phyloP scores from a whole-genome alignment of 768 basidiomycete genomes.

The Solioccasus polychromus region DNA sequence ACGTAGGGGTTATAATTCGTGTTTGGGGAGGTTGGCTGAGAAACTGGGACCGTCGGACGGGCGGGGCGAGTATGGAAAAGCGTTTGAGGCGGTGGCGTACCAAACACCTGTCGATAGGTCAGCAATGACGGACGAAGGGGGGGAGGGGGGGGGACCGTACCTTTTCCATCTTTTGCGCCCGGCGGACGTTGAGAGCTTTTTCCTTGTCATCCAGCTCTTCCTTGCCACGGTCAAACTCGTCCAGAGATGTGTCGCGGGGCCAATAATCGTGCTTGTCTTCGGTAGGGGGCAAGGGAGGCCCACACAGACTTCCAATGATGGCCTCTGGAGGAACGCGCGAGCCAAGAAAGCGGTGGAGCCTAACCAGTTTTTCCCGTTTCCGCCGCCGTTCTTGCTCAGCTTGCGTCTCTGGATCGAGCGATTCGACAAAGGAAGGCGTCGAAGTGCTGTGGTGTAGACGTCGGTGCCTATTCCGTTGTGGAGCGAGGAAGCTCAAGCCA shows the following conservation, averaged over 20 bases:
- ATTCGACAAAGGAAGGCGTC: conserved; percentile 47
- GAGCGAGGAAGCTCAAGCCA: conserved; percentile 28
- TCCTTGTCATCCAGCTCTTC: conserved; percentile 70
- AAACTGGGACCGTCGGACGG: conserved; percentile 33
- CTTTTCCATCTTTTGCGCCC: conserved; percentile 88
- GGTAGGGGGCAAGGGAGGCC: conserved; percentile 31
- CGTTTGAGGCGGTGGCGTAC: conserved; percentile 73
- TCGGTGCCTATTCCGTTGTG: conserved; percentile 20
- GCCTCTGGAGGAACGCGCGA: conserved; percentile 72
- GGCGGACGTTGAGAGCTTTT: conserved; percentile 74
- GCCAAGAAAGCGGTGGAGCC: conserved; percentile 83
- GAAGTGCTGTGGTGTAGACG: conserved; percentile 36
- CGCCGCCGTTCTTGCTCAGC: conserved; percentile 62
- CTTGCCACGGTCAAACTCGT: conserved; percentile 59
- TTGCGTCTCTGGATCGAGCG: conserved; percentile 48
- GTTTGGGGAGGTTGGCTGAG: conserved; percentile 23
- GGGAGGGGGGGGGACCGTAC: conserved; percentile 37
- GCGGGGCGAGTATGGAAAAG: conserved; percentile 68
- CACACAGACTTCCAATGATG: conserved; percentile 48
- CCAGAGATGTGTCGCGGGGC: conserved; percentile 45
- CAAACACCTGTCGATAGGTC: conserved; percentile 59
- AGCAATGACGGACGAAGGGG: neutral
- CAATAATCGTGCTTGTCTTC: conserved; percentile 38
- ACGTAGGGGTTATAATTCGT: conserved; percentile 15
- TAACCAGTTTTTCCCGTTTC: conserved; percentile 75